Base-by-base conservation (phyloP, 2,329 filamentous ascomycete genomes). In the Cladosporium sp. region DNA sequence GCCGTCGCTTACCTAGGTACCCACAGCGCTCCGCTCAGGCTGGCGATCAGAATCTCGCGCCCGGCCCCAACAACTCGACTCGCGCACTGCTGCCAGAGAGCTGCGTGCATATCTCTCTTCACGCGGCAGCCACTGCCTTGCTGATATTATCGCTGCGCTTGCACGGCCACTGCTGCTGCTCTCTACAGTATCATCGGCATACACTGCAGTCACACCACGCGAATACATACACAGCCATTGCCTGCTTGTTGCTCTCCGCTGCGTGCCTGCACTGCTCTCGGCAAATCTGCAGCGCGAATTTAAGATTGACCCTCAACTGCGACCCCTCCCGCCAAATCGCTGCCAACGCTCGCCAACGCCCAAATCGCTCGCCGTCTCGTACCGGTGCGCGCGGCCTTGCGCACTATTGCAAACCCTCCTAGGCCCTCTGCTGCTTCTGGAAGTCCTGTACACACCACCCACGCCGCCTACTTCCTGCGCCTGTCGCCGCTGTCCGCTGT, bases 341-440 rank as follows among this genome's bases (percentile, higher is more conserved):
- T 39, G 8, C 49, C 49, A 51, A 51, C 49, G 49, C 49, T 51
- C 49, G 49, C 49, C 49, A 51, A 51, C 36, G 47, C 30, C 49
- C 39, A 45, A 45, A 15, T 36, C 39, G 25, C 30, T 30, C 15
- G 34, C 36, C 43, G 22, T 51, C 49, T 37, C 49, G 34, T 34
- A 51, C 49, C 49, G 36, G 34, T 34, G 28, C 19, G 49, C 49
- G 19, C 49, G 36, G 49, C 34, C 17, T 20, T 25, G 19, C 34
- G 47, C 12, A 37, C 47, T 50, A 34, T 50, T 37, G 47, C 30
- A 36, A 19, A 34, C 30, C 28, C 47, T 36, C 47, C 19, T 25
- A 34, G 30, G 15, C 37, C 14, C 37, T n/a, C 9, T 15, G 25
- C 25, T 17, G 20, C 43, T 12, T 30, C 19, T 34, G 30, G 8